These are phyloP conservation scores for Trifolium pratense DNA, from an alignment of 306 rosid species.

Conservation along the genomic window DNA sequence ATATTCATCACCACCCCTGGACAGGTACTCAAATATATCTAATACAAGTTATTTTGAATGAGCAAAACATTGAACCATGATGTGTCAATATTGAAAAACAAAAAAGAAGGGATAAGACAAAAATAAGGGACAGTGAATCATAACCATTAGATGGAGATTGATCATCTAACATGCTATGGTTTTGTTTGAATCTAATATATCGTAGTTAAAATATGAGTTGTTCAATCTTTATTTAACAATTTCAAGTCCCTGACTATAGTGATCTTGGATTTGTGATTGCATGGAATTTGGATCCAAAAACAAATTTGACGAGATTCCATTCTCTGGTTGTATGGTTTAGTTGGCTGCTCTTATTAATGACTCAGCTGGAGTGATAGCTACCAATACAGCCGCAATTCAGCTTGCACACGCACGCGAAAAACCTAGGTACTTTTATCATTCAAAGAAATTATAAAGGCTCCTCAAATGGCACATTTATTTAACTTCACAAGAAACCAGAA, in stretches of 20 bases:
- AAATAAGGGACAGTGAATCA: too few relatives aligned
- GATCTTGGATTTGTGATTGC: too few relatives aligned
- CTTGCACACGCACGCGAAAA: conserved; percentile 73
- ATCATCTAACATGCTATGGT: too few relatives aligned
- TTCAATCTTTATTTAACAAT: too few relatives aligned
- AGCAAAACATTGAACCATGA: too few relatives aligned
- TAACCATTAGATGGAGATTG: too few relatives aligned
- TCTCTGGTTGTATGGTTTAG: conserved; percentile 49
- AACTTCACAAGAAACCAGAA: neutral
- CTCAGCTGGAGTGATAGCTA: conserved; percentile 76
- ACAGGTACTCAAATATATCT: conserved; percentile 59
- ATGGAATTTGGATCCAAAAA: too few relatives aligned
- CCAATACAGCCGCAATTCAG: conserved; percentile 87
- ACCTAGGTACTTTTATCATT: conserved; percentile 60
- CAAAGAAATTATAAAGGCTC: conserved; percentile 10
- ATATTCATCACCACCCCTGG: conserved; percentile 93
- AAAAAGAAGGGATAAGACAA: too few relatives aligned
- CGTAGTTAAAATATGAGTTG: too few relatives aligned
- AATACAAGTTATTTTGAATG: conserved; percentile 22
- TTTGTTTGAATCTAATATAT: too few relatives aligned
- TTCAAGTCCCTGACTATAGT: neutral
- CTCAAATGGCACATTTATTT: neutral
- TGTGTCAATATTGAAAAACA: too few relatives aligned
- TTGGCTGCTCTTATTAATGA: conserved; percentile 85
- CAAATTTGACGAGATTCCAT: conserved; percentile 10